Base-by-base conservation (phyloP, 2,329 filamentous ascomycete species). In the Cylindrodendrum hubeiense region DNA sequence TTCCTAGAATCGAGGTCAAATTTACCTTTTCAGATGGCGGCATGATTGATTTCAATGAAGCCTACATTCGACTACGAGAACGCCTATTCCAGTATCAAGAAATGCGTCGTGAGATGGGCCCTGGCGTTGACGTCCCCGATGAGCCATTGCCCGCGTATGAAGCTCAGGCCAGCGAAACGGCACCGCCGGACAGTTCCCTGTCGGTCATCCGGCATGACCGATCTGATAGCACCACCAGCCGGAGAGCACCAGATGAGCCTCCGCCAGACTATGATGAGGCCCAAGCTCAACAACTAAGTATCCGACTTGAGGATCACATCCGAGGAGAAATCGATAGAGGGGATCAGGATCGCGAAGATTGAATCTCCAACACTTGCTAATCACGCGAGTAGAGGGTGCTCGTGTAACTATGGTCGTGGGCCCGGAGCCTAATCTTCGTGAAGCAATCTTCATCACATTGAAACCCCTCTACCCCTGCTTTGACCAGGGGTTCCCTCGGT, bases 1-100 rank as follows among this genome's bases (percentile, higher is more conserved):
- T 93, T 67, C 87, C 91, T 19, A 89, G 90, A 28, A 85, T 97
- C 46, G 93, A 96, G 74, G 80, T 97, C 70, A 94, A 93, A 77
- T 86, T 98, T 74, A 94, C 91, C 22, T 98, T 98, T 84, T 95
- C 94, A 77, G 95, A 98, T 67, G 95, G 95, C 46, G 95, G 95
- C n/a, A 95, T 95, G 63, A 96, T 92, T 78, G 94, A 97, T 72
- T 98, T 97, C 76, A 91, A 95, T 74, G 88, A 89, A 54, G 89
- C 89, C 56, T 97, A 95, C 75, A 93, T 97, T 74, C 86, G 92
- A 60, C 90, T 98, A 69, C 94, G 93, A 76, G 95, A 97, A 76
- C 88, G 94, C 7, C 82, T 97, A 60, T 87, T 91, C 69, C 93
- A 98, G 74, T 93, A 91, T 8, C 89, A 94, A 39, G 93, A 96